Evolutionary conservation across 257 asterid species (phyloP).

Genomic region (Nicotiana obtusifolia): DNA sequence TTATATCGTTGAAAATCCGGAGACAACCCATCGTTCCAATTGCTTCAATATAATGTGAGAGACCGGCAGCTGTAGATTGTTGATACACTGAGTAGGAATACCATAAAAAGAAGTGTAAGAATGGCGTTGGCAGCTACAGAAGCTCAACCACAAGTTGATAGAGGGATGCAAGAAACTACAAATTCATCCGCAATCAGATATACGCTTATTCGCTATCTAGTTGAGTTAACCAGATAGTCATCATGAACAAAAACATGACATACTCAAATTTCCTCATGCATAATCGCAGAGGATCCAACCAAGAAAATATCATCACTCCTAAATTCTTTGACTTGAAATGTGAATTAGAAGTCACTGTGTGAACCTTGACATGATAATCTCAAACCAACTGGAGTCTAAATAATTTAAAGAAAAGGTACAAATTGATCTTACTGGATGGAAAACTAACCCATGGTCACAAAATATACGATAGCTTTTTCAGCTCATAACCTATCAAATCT

Average conservation of each 20-base stretch:
- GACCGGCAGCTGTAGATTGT: no score
- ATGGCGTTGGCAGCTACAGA: not conserved
- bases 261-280: not conserved
- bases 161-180: no score
- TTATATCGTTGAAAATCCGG: not conserved
- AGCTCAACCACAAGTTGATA: not conserved
- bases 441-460: not conserved
- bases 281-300: not conserved
- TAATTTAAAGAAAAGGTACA: not conserved
- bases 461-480: not conserved
- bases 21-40: not conserved
- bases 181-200: no score
- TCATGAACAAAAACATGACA: not conserved
- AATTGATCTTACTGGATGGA: not conserved
- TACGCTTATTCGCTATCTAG: no score
- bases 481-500: not conserved
- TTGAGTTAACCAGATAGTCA: no score
- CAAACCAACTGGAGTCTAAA: not conserved
- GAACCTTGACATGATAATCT: not conserved
- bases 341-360: not conserved
- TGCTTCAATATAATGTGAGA: not conserved
- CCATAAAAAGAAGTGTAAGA: not conserved
- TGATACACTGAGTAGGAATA: not conserved
- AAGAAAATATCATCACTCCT: not conserved
- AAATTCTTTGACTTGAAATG: not conserved